Conservation (phyloP, 2,329 filamentous ascomycete genomes). For the Diplodia corticola region DNA sequence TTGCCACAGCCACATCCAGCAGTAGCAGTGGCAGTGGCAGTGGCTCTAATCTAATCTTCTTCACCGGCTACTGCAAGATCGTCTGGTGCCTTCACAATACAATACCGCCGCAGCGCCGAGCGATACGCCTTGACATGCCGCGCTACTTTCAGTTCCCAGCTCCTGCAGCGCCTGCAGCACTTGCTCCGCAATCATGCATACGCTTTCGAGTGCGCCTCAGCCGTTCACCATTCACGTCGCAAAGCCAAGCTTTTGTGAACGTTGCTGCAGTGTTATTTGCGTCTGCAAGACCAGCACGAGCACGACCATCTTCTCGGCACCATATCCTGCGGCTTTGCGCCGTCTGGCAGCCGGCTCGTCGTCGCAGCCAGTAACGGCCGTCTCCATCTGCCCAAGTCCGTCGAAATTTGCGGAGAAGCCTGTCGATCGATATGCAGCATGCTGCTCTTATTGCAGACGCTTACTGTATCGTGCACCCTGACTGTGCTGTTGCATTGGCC, state of each 20-base stretch:
- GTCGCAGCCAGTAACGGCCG: not conserved
- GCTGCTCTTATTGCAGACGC: not conserved
- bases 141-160: not conserved
- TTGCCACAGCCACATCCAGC: not conserved
- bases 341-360: not conserved
- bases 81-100: not conserved
- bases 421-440: not conserved
- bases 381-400: not conserved
- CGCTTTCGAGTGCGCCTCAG: not conserved
- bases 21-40: not conserved
- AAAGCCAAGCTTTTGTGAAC: not conserved
- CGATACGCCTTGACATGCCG: not conserved
- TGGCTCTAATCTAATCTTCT: not conserved
- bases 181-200: not conserved
- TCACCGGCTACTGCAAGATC: not conserved
- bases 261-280: not conserved
- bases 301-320: slow-evolving; percentile 4
- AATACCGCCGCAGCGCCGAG: not conserved
- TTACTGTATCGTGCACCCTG: slow-evolving; percentile 14
- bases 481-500: slow-evolving; percentile 1
- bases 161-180: not conserved
- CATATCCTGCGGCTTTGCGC: slow-evolving; percentile 3
- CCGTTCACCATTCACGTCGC: not conserved
- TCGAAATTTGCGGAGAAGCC: slow-evolving; percentile 12
- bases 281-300: slow-evolving; percentile 5